These are phyloP conservation scores for Magnusiomyces magnusii DNA, from an alignment of 1,139 yeast genomes.

Conservation along the genomic window DNA sequence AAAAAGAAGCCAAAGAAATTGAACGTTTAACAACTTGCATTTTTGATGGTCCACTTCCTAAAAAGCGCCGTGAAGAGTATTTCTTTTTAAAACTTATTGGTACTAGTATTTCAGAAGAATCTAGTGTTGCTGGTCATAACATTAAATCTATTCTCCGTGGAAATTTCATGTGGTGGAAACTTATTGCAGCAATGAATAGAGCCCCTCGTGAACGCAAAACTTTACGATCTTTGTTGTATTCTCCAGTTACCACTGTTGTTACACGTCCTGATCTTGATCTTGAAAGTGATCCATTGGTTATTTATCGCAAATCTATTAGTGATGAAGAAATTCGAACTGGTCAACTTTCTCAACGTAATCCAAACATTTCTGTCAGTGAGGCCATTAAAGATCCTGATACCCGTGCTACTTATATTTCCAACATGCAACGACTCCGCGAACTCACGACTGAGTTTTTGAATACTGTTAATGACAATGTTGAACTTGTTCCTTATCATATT, in stretches of 20 bases:
- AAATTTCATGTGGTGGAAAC: slow-evolving; percentile 40
- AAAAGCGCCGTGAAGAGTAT: slow-evolving; percentile 60
- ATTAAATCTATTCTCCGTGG: slow-evolving; percentile 27
- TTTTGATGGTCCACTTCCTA: slow-evolving; percentile 35
- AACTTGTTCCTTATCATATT: slow-evolving; percentile 54
- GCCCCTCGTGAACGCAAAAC: slow-evolving; percentile 53
- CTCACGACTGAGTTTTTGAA: slow-evolving; percentile 51
- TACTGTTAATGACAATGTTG: slow-evolving; percentile 39
- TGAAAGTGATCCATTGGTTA: slow-evolving; percentile 73
- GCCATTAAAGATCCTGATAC: slow-evolving; percentile 79
- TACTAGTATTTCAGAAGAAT: slow-evolving; percentile 44
- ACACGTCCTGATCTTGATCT: slow-evolving; percentile 54
- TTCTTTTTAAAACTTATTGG: slow-evolving; percentile 57
- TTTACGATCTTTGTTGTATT: slow-evolving; percentile 47
- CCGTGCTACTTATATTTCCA: slow-evolving; percentile 57
- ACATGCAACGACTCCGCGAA: slow-evolving; percentile 70
- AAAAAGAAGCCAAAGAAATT: slow-evolving; percentile 35
- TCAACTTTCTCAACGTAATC: slow-evolving; percentile 38
- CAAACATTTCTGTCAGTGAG: slow-evolving; percentile 46
- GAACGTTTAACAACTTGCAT: slow-evolving; percentile 45
- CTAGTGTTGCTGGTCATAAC: slow-evolving; percentile 24
- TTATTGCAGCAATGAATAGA: slow-evolving; percentile 50
- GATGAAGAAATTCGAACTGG: slow-evolving; percentile 42
- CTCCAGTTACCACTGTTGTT: slow-evolving; percentile 42
- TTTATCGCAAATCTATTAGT: slow-evolving; percentile 42